Evolutionary conservation across 2,329 filamentous ascomycete species (phyloP).

Genomic region (Paecilomyces niveus): DNA sequence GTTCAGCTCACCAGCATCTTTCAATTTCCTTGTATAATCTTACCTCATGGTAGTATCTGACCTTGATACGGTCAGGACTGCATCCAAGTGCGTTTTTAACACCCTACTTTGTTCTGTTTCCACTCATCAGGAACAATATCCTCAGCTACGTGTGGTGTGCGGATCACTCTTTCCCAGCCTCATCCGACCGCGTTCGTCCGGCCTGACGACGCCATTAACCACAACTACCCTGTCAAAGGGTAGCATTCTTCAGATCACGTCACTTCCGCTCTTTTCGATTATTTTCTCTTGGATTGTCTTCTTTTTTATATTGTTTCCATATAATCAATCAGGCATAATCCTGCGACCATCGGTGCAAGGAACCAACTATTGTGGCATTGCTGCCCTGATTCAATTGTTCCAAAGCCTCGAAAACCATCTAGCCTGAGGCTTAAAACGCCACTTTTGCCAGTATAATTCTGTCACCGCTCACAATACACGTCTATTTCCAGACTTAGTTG

Average conservation of each 20-base stretch:
- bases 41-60: background rate
- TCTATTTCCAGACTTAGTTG: background rate
- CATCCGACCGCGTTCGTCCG: background rate
- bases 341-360: background rate
- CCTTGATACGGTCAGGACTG: background rate
- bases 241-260: background rate
- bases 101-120: background rate
- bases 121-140: background rate
- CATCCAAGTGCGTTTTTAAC: background rate
- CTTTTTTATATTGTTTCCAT: background rate
- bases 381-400: background rate
- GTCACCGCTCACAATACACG: background rate
- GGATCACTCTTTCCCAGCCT: background rate
- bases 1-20: background rate
- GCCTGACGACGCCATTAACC: background rate
- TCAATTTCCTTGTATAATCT: background rate
- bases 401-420: background rate
- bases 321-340: background rate
- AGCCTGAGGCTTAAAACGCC: background rate
- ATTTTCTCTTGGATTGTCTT: background rate
- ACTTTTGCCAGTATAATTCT: background rate
- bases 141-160: background rate
- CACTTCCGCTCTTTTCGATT: background rate
- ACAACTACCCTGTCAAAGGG: background rate
- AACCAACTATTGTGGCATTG: background rate